phyloP scores from a whole-genome alignment of 2,329 filamentous ascomycete genomes.

The Gaeumannomyces sp. region DNA sequence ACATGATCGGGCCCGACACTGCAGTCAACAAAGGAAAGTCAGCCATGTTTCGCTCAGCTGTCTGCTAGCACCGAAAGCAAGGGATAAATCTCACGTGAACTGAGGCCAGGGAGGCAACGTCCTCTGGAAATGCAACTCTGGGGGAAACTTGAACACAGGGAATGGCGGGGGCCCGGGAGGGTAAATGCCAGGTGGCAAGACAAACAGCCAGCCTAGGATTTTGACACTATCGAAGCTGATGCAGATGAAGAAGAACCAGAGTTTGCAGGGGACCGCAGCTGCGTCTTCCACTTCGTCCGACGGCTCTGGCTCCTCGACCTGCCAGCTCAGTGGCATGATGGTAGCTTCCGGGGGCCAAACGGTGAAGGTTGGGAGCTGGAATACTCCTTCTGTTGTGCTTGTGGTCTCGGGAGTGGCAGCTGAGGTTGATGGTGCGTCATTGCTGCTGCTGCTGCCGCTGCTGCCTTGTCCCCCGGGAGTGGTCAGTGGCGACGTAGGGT shows the following conservation, averaged over 20 bases:
- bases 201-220: neutral
- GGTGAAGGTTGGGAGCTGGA: neutral
- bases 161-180: constrained; percentile 3
- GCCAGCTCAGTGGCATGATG: neutral
- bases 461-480: neutral
- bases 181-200: neutral
- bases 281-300: neutral
- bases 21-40: neutral
- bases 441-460: neutral
- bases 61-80: neutral
- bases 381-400: neutral
- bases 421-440: neutral
- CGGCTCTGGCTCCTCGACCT: neutral
- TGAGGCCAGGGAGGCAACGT: constrained; percentile 3
- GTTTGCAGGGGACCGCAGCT: neutral
- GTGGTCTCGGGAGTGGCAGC: neutral
- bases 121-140: neutral
- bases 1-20: constrained; percentile 1
- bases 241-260: constrained; percentile 4
- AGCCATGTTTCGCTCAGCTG: neutral
- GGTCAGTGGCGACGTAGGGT: neutral
- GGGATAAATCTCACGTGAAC: neutral
- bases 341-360: neutral
- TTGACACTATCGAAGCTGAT: neutral
- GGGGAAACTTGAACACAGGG: neutral